Base-by-base conservation (phyloP, 345 rosid genomes). In the Angophora floribunda region DNA sequence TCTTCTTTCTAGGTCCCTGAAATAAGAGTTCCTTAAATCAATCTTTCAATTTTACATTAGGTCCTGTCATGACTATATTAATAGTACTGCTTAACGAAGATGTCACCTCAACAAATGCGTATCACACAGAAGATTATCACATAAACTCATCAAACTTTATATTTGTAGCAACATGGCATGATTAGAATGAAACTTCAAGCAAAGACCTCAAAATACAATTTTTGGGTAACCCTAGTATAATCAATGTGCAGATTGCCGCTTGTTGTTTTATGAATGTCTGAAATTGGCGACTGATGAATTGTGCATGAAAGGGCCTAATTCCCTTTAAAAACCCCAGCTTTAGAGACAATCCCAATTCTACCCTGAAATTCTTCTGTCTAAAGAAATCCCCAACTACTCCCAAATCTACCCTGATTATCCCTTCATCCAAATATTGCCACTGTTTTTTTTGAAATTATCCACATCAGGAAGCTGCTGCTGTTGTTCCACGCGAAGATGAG, bases 1-100 rank as follows among this genome's bases (percentile, higher is more conserved):
- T 98, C 92, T 96, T 98, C 93, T 98, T 98, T 90, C 99, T 94
- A 53, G 99, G 98, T 41, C 99, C 99, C 99, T 98, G 95, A 90
- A 89, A 91, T 85, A 88, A 36, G 21, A 51, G 86, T 50, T 30
- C n/a, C 85, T 78, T 78, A 32, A 52, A 78, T 52, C 28, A 47
- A 36, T 45, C n/a, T 61, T 61, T 51, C 53, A 45, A 86, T 80
- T 41, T 41, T 75, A 41, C 41, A 41, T 21, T 75, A 75, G 49
- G 49, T 41, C 49, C 82, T 36, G 49, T 41, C 26, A 41, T 75
- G 84, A 75, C 84, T 75, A 41, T 75, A 36, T 49, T 44, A 19
- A 75, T 41, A 41, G 14, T 19, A 75, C 49, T 75, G 84, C 84
- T 75, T 7, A 7, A 75, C 84, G 28, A 75, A 75, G 49, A 41